Base-by-base conservation (phyloP, 305 asterid genomes). In the Salvia sclarea region DNA sequence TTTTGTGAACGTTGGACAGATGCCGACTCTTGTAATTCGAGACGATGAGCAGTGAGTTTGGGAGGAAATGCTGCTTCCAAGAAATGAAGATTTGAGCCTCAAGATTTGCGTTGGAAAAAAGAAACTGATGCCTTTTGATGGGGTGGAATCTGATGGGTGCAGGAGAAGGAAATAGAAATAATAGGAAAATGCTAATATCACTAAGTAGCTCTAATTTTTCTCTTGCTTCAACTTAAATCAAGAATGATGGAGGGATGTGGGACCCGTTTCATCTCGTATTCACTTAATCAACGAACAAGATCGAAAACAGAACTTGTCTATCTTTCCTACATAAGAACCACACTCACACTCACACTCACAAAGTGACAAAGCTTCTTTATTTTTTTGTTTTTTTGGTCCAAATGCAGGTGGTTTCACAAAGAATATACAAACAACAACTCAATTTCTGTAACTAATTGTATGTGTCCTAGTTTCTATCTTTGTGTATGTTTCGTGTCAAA, bases 1-100 rank as follows among this genome's bases (percentile, higher is more conserved):
- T 76, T 84, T 93, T 69, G 82, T 79, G 63, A 87, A 88, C 65
- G 77, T 40, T 61, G 96, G 88, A 11, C 86, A 85, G 37, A 86
- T 90, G 72, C 95, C 95, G 0, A 79, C 77, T 45, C 82, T 90
- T 69, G 78, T 80, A 73, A 66, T 74, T 59, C 71, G 48, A 30
- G 58, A 38, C 6, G 71, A 78, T 28, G 74, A 79, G 33, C 63
- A 70, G 14, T 54, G 61, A 81, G 41, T 6, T 40, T 44, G 59
- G 25, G 41, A 21, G 30, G 41, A 33, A 17, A 18, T 25, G 45
- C 2, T 58, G 58, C 66, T 5, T 56, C 38, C 61, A n/a, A 28
- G 61, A 63, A 30, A 50, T 10, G 67, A 56, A 68, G 47, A 64
- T 59, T 72, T 55, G 68, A 48, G 67, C 59, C 57, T n/a, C 53